These are phyloP conservation scores for Coemansia sp. DNA, from an alignment of 192 early-diverging fungal genomes.

Conservation along the genomic window DNA sequence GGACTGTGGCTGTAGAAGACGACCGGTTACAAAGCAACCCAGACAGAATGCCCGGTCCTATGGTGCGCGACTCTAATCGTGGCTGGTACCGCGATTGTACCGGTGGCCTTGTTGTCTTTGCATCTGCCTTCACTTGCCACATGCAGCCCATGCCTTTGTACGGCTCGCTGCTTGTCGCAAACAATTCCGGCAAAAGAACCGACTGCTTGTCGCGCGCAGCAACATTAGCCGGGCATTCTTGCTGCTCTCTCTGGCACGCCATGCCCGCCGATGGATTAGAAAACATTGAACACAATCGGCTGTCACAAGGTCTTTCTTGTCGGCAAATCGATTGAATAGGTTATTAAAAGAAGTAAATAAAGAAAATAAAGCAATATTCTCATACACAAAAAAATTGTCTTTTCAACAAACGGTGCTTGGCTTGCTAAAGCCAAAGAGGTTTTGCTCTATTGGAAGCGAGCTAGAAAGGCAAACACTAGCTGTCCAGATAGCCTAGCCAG, in stretches of 20 bases:
- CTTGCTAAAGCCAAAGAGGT: neutral
- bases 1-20: neutral
- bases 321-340: neutral
- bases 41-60: neutral
- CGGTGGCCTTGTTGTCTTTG: neutral
- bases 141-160: neutral
- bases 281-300: neutral
- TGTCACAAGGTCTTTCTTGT: too few species aligned
- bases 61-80: neutral
- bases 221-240: neutral
- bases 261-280: neutral
- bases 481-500: neutral
- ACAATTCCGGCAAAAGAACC: neutral
- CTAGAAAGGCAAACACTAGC: neutral
- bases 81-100: neutral
- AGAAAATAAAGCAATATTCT: neutral
- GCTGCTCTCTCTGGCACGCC: neutral
- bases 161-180: neutral
- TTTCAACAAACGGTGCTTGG: neutral
- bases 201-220: neutral
- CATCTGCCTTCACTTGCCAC: neutral
- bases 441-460: neutral
- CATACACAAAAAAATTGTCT: neutral
- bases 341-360: neutral
- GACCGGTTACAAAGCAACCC: constrained; percentile 2